phyloP scores from a whole-genome alignment of 257 asterid genomes.

The Solanum peruvianum region DNA sequence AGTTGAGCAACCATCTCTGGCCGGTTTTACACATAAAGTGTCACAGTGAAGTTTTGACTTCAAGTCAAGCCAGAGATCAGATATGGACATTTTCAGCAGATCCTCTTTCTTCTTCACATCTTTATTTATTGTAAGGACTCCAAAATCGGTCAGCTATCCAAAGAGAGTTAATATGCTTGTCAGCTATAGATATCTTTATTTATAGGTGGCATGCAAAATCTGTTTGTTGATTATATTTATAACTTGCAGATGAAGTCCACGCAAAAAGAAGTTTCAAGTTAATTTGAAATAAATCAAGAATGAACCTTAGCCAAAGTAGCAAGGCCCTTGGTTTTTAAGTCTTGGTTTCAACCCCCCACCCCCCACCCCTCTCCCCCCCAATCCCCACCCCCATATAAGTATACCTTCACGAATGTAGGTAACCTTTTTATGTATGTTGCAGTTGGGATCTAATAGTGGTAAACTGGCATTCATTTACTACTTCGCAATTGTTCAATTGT shows the following conservation, averaged over 20 bases:
- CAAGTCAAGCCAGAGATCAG: slow-evolving; percentile 55
- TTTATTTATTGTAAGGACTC: slow-evolving; percentile 71
- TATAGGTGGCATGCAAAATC: not conserved
- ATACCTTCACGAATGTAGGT: not conserved
- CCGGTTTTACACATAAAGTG: slow-evolving; percentile 76
- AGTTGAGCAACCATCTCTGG: slow-evolving; percentile 91
- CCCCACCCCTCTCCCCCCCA: too few relatives aligned
- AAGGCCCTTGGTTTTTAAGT: not conserved
- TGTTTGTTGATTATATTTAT: not conserved
- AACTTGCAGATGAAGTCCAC: not conserved
- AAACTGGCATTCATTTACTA: not conserved
- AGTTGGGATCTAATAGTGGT: not conserved
- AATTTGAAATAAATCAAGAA: not conserved
- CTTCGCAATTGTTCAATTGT: not conserved
- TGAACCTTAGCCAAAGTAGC: not conserved
- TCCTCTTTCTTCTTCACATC: slow-evolving; percentile 52
- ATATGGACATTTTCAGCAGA: slow-evolving; percentile 23
- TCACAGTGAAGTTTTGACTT: slow-evolving; percentile 47
- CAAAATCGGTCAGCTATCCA: slow-evolving; percentile 50
- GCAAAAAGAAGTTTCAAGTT: not conserved
- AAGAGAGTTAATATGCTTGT: slow-evolving; percentile 3
- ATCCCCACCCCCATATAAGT: not conserved
- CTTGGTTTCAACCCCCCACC: not conserved
- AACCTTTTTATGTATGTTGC: not conserved
- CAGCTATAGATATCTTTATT: not conserved